Conservation (phyloP, 352 stramenopile species). For the Peronospora belbahrii region DNA sequence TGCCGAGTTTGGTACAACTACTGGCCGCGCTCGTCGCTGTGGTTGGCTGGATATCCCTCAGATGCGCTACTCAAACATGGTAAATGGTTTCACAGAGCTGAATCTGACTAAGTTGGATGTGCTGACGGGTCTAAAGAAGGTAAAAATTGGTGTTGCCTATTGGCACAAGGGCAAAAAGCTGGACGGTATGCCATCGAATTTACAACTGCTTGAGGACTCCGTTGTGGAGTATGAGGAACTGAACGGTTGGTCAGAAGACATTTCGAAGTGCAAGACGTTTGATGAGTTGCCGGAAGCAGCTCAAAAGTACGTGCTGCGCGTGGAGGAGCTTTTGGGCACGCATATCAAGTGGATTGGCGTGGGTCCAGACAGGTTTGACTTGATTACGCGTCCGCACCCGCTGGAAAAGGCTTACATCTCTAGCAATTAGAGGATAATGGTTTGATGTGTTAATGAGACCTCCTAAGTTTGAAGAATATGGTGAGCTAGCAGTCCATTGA, state of each 20-base stretch:
- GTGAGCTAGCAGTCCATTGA: too few relatives aligned
- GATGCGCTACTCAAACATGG: constrained; percentile 90
- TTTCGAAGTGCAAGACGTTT: constrained; percentile 93
- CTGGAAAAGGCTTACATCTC: constrained; percentile 56
- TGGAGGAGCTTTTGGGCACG: constrained; percentile 95
- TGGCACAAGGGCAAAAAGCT: constrained; percentile 92
- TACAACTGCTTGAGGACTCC: constrained; percentile 88
- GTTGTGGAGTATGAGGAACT: constrained; percentile 94
- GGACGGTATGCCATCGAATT: constrained; percentile 91
- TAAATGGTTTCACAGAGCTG: constrained; percentile 95
- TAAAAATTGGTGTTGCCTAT: constrained; percentile 95
- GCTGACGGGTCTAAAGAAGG: constrained; percentile 92
- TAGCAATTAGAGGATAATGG: constrained; percentile 13
- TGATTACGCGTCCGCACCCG: constrained; percentile 85
- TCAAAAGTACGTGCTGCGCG: constrained; percentile 94
- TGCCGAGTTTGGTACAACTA: constrained; percentile 97
- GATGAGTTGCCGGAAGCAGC: constrained; percentile 93
- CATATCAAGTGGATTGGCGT: constrained; percentile 98
- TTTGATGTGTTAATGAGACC: neutral
- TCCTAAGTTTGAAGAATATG: neutral
- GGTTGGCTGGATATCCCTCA: constrained; percentile 98
- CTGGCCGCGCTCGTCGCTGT: constrained; percentile 93
- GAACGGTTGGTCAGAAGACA: constrained; percentile 94
- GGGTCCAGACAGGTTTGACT: constrained; percentile 92
- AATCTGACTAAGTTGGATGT: constrained; percentile 99